Percentiles rank a stretch among this genome's conserved stretches.
phyloP scores from a whole-genome alignment of 2,329 filamentous ascomycete species.

The Colletotrichum simmondsii region DNA sequence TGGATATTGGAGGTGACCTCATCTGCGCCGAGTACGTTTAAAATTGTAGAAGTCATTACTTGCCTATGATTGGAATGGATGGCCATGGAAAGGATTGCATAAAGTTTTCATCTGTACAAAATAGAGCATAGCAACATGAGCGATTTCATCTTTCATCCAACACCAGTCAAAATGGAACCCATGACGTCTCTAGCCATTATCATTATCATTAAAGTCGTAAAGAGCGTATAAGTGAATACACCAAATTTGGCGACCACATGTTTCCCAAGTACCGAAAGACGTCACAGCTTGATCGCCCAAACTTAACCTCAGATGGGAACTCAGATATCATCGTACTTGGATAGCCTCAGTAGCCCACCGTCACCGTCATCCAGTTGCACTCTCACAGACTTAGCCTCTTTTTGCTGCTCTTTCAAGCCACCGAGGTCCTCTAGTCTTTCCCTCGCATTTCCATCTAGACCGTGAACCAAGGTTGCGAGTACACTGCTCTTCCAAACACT shows the following conservation, averaged over 20 bases:
- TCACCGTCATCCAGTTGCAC: slow-evolving; percentile 41
- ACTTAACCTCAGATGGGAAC: background rate
- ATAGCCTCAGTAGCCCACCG: slow-evolving; percentile 29
- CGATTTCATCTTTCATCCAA: background rate
- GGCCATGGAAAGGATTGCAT: background rate
- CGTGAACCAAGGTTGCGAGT: slow-evolving; percentile 47
- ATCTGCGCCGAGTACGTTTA: slow-evolving; percentile 42
- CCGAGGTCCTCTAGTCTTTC: slow-evolving; percentile 37
- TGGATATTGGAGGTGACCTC: slow-evolving; percentile 39
- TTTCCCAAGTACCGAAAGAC: background rate
- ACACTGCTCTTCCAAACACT: slow-evolving; percentile 48
- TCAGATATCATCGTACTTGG: slow-evolving; percentile 23
- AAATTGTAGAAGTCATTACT: background rate
- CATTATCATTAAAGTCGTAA: background rate
- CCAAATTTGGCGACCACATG: background rate
- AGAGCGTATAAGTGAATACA: background rate
- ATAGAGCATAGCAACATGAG: background rate
- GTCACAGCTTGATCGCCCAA: background rate
- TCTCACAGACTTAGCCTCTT: slow-evolving; percentile 38
- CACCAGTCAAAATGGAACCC: background rate
- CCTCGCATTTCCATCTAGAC: slow-evolving; percentile 43
- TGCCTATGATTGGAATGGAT: too few relatives aligned
- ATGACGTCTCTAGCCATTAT: background rate
- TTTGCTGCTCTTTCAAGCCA: slow-evolving; percentile 38
- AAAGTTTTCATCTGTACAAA: background rate